Base-by-base conservation (phyloP, 441 rosid genomes). In the Dalechampia spathulata region DNA sequence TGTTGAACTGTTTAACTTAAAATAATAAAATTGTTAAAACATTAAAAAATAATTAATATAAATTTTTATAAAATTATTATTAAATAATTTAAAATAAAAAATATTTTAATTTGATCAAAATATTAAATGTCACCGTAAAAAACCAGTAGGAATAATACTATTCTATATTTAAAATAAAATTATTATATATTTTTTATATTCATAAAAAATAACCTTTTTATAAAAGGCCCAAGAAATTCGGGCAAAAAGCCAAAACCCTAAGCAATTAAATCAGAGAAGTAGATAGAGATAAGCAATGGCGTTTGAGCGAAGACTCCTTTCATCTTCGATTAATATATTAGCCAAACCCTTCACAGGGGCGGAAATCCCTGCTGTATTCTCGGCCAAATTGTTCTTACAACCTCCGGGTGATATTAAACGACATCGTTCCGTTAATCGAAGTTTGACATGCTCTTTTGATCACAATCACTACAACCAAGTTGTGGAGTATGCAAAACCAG, bases 361-460 rank as follows among this genome's bases (percentile, higher is more conserved):
- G 44, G 55, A 52, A 52, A 44, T 6, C 27, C 60, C 57, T 4
- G 12, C 48, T 37, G 1, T 44, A 15, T 5, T 49, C 7, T 56
- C 51, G 22, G 30, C 40, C 45, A 59, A 7, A 20, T 45, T 60
- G 43, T 13, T 37, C 54, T 37, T 45, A 34, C 7, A 2, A 13
- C 43, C 51, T 13, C 22, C 10, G n/a, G 34, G 11, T 23, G 34
- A n/a, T 11, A 7, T 1, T 22, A 48, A 15, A 17, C 67, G 43
- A 11, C 55, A 48, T 21, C 50, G 40, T 12, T 20, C 8, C 34
- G 4, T 28, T 15, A 42, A 45, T 34, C 45, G 46, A 19, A 59
- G 47, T 21, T 49, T 73, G 42, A 76, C 59, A 65, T 75, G 75
- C 57, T 74, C 74, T 11, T 28, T 58, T 49, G 72, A 72, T 57